These are phyloP conservation scores for Zygosaccharomyces pseudorouxii DNA, from an alignment of 805 yeast species.

Conservation along the genomic window DNA sequence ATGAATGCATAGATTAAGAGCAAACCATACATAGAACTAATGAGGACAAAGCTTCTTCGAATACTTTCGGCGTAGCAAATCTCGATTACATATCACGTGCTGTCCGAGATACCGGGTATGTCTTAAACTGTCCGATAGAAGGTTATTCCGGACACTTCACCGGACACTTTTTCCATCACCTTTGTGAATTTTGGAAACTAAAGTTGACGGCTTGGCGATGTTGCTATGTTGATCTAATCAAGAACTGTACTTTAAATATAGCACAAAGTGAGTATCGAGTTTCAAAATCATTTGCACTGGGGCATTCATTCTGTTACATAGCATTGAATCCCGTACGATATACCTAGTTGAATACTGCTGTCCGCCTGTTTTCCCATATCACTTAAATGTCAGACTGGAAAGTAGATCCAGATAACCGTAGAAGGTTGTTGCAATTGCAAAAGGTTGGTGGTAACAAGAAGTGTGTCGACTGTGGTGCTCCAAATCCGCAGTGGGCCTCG, in stretches of 20 bases:
- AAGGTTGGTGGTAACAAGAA: slow-evolving; percentile 77
- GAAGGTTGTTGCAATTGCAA: slow-evolving; percentile 71
- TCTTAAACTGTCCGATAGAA: too few species aligned
- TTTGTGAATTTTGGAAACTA: not conserved
- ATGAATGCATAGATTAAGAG: too few species aligned
- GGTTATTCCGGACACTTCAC: not conserved
- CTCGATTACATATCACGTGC: too few species aligned
- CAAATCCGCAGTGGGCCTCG: slow-evolving; percentile 99
- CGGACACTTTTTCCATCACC: not conserved
- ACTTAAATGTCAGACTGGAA: slow-evolving; percentile 61
- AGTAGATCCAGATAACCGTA: slow-evolving; percentile 88
- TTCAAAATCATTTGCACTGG: not conserved
- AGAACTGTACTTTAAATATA: not conserved
- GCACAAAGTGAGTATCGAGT: not conserved
- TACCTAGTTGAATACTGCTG: too few species aligned
- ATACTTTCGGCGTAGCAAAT: too few species aligned
- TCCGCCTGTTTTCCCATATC: too few species aligned
- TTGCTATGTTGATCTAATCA: not conserved
- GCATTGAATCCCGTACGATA: too few species aligned
- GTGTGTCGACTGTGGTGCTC: slow-evolving; percentile 92
- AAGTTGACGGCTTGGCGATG: not conserved
- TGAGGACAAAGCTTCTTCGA: too few species aligned
- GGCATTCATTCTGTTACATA: not conserved
- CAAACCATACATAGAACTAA: too few species aligned
- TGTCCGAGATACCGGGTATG: not conserved